Percentiles rank a stretch among this genome's conserved stretches.
These are phyloP conservation scores for Podila epicladia DNA, from an alignment of 192 early-diverging fungal species.

Conservation along the genomic window DNA sequence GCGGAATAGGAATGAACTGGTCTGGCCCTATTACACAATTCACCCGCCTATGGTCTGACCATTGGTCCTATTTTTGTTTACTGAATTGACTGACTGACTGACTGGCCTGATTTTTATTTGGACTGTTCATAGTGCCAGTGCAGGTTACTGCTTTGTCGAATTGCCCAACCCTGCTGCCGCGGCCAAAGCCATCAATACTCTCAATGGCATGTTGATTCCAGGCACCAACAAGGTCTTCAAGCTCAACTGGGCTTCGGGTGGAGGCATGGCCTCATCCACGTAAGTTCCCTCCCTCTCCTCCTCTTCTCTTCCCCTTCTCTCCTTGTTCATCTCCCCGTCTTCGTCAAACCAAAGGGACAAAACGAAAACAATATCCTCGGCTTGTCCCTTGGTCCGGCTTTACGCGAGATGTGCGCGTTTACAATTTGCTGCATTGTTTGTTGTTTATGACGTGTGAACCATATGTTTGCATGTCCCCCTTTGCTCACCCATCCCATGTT, in stretches of 20 bases:
- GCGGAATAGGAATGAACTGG: too few species aligned
- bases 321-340: neutral
- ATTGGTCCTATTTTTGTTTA: too few species aligned
- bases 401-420: too few species aligned
- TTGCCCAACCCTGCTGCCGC: constrained; percentile 75
- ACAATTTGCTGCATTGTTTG: too few species aligned
- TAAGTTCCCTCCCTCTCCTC: constrained; percentile 30
- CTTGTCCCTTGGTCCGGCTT: too few species aligned
- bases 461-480: too few species aligned
- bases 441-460: too few species aligned
- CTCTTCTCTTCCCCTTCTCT: neutral
- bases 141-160: constrained; percentile 96
- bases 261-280: constrained; percentile 68
- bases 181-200: constrained; percentile 70
- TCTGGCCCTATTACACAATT: too few species aligned
- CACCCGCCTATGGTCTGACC: too few species aligned
- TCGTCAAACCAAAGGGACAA: too few species aligned
- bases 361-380: too few species aligned
- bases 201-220: constrained; percentile 88
- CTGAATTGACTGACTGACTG: too few species aligned
- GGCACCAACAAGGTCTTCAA: constrained; percentile 84
- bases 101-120: neutral
- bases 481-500: neutral
- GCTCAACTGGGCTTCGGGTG: constrained; percentile 97
- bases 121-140: constrained; percentile 55